Percentiles rank a stretch among this genome's conserved stretches.
Conservation (phyloP, 345 rosid species). For the Ceriops zippeliana region DNA sequence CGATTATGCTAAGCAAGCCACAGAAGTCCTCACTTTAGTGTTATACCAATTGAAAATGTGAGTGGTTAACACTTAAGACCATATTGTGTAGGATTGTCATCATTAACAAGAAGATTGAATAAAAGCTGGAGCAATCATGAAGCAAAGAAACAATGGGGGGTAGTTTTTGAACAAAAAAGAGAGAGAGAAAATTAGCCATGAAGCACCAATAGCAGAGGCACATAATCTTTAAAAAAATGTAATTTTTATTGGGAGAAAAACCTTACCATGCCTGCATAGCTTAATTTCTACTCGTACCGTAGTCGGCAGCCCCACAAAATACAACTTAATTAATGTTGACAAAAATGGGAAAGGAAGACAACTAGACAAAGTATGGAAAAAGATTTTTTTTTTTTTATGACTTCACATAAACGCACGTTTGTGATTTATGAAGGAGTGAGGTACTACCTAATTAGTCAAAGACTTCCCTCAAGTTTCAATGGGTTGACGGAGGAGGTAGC, state of each 20-base stretch:
- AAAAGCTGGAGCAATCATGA: slow-evolving; percentile 25
- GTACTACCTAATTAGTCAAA: background rate
- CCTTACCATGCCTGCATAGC: background rate
- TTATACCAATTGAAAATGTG: background rate
- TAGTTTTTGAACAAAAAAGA: background rate
- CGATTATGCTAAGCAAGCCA: background rate
- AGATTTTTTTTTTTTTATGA: no score
- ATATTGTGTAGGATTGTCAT: slow-evolving; percentile 16
- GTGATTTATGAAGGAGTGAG: background rate
- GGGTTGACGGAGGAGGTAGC: no score
- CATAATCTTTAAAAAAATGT: background rate
- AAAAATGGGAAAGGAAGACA: background rate
- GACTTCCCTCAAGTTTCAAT: no score
- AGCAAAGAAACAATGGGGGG: slow-evolving; percentile 1
- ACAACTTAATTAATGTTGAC: background rate
- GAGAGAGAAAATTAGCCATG: background rate
- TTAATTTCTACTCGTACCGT: slow-evolving; percentile 8
- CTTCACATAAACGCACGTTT: no score
- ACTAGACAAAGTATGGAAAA: no score
- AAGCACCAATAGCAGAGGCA: background rate
- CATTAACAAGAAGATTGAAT: slow-evolving; percentile 27
- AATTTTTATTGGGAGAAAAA: no score
- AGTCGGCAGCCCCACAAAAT: slow-evolving; percentile 17
- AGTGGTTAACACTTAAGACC: slow-evolving; percentile 8
- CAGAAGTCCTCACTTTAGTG: background rate